Evolutionary conservation across 179 eudicot species (phyloP), one percentile per base, ranked within the genome.

Genomic region (Beta corolliflora): DNA sequence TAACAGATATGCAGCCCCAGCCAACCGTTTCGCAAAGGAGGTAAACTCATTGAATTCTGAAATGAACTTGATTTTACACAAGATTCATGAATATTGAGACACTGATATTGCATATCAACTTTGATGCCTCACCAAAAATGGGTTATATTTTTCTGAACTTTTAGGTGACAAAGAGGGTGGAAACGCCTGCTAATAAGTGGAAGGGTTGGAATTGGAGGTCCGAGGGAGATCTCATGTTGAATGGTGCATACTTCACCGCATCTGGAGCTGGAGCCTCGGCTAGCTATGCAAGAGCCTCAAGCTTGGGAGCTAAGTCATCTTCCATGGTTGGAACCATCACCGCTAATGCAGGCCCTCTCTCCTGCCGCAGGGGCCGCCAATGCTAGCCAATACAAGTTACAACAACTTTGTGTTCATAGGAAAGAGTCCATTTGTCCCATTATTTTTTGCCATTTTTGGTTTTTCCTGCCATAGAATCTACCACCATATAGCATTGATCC

Each of bases 131-230:
- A 61, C 76, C 36, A 23, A 61, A n/a, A 36, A n/a, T n/a, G 65
- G 44, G 19, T 23, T 45, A 14, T 64, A 21, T 25, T 44, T 6
- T 61, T 45, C 77, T 80, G 48, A 75, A 66, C 29, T 31, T 77
- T 3, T 67, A 85, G 87, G 87, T 85, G 64, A 85, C 87, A 54
- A 85, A 85, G 85, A 58, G 87, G 54, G 87, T 85, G 72, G 87
- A 85, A n/a, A 81, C 85, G 25, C 78, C 74, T 41, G 80, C 25
- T 75, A 79, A 76, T 15, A 53, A 46, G 18, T 85, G 87, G 87
- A 81, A 85, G 77, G 87, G 87, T 18, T 84, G 87, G 87, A 84
- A 84, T 56, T 84, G 87, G 87, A 84, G 87, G 65, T 81, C 87
- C 0, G 87, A 85, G 73, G 87, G 87, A n/a, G 87, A 85, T 66